Evolutionary conservation across 805 yeast genomes (phyloP), one percentile per base, ranked within the genome.

Genomic region (Schwanniomyces polymorphus): DNA sequence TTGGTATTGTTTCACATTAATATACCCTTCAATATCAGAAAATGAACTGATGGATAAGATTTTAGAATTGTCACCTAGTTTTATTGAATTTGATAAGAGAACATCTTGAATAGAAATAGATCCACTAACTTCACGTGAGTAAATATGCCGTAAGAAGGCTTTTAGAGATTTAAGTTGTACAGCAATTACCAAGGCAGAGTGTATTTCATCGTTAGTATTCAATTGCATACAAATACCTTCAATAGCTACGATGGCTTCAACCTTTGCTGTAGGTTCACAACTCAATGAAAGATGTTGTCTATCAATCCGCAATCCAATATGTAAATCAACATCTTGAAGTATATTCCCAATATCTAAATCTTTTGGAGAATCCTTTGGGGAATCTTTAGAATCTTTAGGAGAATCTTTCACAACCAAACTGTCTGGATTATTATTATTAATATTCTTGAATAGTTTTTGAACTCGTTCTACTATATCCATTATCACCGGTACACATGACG

Each of bases 241-340:
- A 18, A 85, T 77, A 7, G 90, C 86, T 12, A 90, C 84, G 29
- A 86, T 80, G 0, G 97, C 95, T 33, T 90, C 91, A 1, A 94
- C 94, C 60, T 88, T 90, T 0, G 98, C 98, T 14, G 85, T 85
- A 1, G 99, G 99, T 50, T 88, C 92, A 75, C 99, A 94, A 54
- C 96, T 87, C 44, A 94, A 70, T 2, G 86, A 79, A 18, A 94
- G 61, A 38, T 79, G 80, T 61, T 94, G 99, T 28, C 84, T 79
- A 17, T 82, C 91, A 44, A 91, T 78, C 35, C 78, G 73, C 6
- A 91, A 52, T 0, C 86, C 82, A 45, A 87, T 64, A 43, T 81
- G 82, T 26, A 89, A 55, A 51, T 86, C 90, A 44, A 86, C 60
- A 26, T 80, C 79, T 35, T 75, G 71, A 25, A 86, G 61, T 2